Base-by-base conservation (phyloP, 2,329 filamentous ascomycete genomes). In the Fusarium dimerum region DNA sequence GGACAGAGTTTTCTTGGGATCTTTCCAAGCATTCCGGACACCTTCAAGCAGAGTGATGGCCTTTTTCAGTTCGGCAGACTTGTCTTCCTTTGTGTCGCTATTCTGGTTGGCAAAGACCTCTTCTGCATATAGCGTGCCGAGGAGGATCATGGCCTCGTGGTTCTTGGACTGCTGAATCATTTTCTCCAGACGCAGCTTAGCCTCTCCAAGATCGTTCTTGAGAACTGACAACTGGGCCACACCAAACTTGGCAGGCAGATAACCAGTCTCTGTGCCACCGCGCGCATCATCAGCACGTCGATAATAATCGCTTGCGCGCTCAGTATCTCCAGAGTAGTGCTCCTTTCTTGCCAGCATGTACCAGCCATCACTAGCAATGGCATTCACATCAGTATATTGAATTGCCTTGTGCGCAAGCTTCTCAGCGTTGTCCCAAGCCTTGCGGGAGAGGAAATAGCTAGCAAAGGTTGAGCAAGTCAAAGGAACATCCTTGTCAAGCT, bases 331-430 rank as follows among this genome's bases (percentile, higher is more conserved):
- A 52, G 85, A 83, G 61, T 91, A 90, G 68, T 99, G 94, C 58
- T 93, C 90, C 69, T 96, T 97, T 55, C 92, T 83, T 29, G 92
- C 94, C 40, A 97, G 83, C 9, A 97, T 76, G 72, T 97, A 99
- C 92, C 93, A 97, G 36, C 94, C 95, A 68, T 99, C 95, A 73
- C 93, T 96, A 20, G 93, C 93, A 70, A 97, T 91, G 4, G 92
- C 90, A 70, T 96, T 96, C 62, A 97, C 90, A 68, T 99, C 94
- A 3, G 94, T 97, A 65, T 90, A 88, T 66, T 97, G 91, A 57
- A 99, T 97, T 7, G 94, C 92, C 70, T 94, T 94, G 69, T 92
- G 89, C 8, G 93, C 90, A 16, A 99, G 80, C 17, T 86, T 86
- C 61, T 97, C 92, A 10, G 94, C 92, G 54, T 91, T 92, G 20